A percentile compares a stretch with the other conserved stretches of the same genome.
Conservation (phyloP, 164 flowering plant genomes). For the Liquidambar formosana region DNA sequence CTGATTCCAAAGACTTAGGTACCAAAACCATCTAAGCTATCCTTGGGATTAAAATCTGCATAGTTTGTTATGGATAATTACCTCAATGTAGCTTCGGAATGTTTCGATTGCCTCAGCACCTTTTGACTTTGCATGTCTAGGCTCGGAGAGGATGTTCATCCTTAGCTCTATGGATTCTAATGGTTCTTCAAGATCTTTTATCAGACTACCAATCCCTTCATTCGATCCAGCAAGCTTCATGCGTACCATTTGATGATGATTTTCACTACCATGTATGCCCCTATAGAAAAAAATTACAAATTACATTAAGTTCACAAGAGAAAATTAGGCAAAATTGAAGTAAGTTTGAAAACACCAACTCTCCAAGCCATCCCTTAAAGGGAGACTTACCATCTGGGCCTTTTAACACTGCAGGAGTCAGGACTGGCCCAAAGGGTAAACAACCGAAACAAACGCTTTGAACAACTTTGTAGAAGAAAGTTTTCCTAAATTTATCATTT, state of each 20-base stretch:
- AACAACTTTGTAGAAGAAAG: too few species aligned
- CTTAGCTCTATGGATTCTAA: conserved; percentile 69
- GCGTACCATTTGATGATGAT: conserved; percentile 87
- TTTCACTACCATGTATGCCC: conserved; percentile 95
- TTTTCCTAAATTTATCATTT: too few species aligned
- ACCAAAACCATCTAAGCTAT: too few species aligned
- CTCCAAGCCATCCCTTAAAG: too few species aligned
- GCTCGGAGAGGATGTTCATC: conserved; percentile 65
- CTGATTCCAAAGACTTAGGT: too few species aligned
- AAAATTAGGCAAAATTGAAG: too few species aligned
- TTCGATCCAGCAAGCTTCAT: conserved; percentile 79
- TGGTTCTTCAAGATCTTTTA: conserved; percentile 84
- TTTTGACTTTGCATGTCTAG: conserved; percentile 66
- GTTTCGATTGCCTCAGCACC: conserved; percentile 67
- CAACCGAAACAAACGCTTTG: too few species aligned
- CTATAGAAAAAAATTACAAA: conserved; percentile 21
- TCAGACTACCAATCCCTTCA: conserved; percentile 80
- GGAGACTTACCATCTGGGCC: too few species aligned
- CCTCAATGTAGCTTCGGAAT: conserved; percentile 67
- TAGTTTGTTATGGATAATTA: conserved; percentile 13
- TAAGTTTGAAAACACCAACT: too few species aligned
- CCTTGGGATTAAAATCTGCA: too few species aligned
- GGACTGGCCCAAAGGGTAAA: too few species aligned
- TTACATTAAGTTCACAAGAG: neutral
- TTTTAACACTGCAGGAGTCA: too few species aligned